phyloP scores from a whole-genome alignment of 129 eudicot species.

The Dittrichia graveolens region DNA sequence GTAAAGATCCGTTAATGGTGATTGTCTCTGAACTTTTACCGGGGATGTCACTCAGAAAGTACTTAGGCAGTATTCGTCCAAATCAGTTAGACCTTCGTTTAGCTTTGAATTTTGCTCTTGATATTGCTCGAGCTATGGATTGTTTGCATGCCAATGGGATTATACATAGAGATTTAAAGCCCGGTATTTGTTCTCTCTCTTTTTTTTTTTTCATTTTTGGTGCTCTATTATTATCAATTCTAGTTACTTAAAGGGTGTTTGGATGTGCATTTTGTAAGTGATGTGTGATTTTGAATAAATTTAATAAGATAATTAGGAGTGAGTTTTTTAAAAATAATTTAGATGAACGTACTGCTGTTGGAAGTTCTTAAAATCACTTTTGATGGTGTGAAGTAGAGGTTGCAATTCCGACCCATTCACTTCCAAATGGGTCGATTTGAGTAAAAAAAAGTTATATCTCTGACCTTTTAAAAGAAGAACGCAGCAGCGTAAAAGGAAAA shows the following conservation, averaged over 20 bases:
- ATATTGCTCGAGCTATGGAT: conserved; percentile 93
- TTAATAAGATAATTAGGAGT: not conserved
- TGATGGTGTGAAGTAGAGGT: not conserved
- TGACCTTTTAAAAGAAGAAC: not conserved
- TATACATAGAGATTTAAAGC: conserved; percentile 94
- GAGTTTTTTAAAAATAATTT: not conserved
- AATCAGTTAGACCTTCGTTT: conserved; percentile 67
- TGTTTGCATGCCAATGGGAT: conserved; percentile 97
- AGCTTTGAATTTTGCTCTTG: conserved; percentile 84
- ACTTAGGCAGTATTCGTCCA: conserved; percentile 78
- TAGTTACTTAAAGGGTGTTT: not conserved
- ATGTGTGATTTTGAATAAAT: not conserved
- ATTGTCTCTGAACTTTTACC: conserved; percentile 90
- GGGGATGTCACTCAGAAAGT: conserved; percentile 93
- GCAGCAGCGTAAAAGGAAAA: not conserved
- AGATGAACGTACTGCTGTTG: not conserved
- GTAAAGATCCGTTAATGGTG: conserved; percentile 98
- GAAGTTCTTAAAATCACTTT: not conserved
- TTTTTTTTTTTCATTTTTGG: not conserved
- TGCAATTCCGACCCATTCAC: not conserved
- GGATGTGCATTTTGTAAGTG: not conserved
- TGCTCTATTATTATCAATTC: conserved; percentile 2
- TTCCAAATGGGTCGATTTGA: not conserved
- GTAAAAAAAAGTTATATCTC: not conserved
- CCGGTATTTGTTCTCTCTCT: conserved; percentile 48